A percentile compares a stretch with the other conserved stretches of the same genome.
Evolutionary conservation across 805 yeast species (phyloP).

Genomic region (Yamadazyma akitaensis): DNA sequence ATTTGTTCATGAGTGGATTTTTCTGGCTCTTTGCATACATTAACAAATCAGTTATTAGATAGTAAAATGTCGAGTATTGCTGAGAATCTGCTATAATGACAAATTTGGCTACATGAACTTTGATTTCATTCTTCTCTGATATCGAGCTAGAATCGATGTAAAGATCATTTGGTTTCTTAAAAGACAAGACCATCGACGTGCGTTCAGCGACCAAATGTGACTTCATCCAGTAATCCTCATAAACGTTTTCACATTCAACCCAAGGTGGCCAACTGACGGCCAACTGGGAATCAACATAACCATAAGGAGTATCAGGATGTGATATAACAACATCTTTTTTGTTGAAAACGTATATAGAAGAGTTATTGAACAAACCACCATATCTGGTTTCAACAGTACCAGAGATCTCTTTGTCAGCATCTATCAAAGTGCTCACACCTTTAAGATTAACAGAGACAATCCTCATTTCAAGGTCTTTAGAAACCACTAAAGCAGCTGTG

Average conservation of each 20-base stretch:
- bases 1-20: conserved; percentile 35
- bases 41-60: conserved; percentile 33
- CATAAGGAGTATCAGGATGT: conserved; percentile 42
- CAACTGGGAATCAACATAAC: conserved; percentile 54
- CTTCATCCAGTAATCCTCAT: conserved; percentile 39
- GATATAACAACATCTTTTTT: conserved; percentile 25
- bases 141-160: conserved; percentile 28
- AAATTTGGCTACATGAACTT: conserved; percentile 33
- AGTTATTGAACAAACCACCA: conserved; percentile 54
- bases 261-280: conserved; percentile 80
- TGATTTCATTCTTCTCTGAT: conserved; percentile 26
- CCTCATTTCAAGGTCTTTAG: conserved; percentile 58
- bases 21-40: conserved; percentile 24
- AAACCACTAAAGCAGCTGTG: conserved; percentile 49
- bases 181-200: conserved; percentile 41
- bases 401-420: conserved; percentile 30
- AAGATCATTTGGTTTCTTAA: conserved; percentile 51
- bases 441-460: conserved; percentile 43
- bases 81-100: conserved; percentile 37
- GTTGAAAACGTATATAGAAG: conserved; percentile 51
- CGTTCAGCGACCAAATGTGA: conserved; percentile 33
- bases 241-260: conserved; percentile 68
- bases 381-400: conserved; percentile 52
- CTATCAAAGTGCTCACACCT: conserved; percentile 35
- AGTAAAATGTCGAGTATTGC: conserved; percentile 37